These are phyloP conservation scores for Rhodotorula kratochvilovae DNA, from an alignment of 768 basidiomycete species.

Conservation along the genomic window DNA sequence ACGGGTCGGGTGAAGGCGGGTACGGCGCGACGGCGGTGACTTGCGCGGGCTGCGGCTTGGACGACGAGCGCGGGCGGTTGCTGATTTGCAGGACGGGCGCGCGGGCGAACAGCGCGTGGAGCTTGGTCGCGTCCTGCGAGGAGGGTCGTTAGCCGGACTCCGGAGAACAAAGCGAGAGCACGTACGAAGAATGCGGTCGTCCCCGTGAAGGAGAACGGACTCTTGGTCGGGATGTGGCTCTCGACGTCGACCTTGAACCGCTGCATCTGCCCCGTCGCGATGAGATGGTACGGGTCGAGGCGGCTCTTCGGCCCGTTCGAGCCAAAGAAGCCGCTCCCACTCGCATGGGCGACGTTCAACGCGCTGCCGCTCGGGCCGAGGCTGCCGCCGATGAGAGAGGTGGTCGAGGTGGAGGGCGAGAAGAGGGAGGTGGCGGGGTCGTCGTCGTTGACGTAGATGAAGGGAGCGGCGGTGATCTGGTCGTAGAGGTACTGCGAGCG, in stretches of 20 bases:
- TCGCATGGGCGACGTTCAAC: not conserved
- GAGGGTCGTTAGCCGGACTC: too few species aligned
- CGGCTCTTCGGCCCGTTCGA: constrained; percentile 60
- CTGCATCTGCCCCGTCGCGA: constrained; percentile 54
- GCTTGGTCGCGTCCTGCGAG: constrained; percentile 40
- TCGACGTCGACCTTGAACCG: constrained; percentile 43
- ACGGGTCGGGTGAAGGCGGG: not conserved
- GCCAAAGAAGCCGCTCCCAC: constrained; percentile 42
- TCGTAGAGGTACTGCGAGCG: constrained; percentile 78
- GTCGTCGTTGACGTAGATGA: constrained; percentile 77
- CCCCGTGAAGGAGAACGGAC: constrained; percentile 47
- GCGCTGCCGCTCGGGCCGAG: constrained; percentile 12
- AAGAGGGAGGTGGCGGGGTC: constrained; percentile 54
- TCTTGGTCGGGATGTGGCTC: constrained; percentile 43
- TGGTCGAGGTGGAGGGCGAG: constrained; percentile 5
- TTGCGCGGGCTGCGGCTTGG: not conserved
- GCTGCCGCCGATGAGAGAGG: constrained; percentile 13
- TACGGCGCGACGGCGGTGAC: not conserved
- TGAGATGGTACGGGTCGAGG: constrained; percentile 88
- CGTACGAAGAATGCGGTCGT: constrained; percentile 45
- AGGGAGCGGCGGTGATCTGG: constrained; percentile 91
- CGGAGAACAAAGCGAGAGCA: too few species aligned
- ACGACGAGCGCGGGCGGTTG: constrained; percentile 13
- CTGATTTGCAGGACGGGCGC: constrained; percentile 45
- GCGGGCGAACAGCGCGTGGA: constrained; percentile 44